Base-by-base conservation (phyloP, 2,329 filamentous ascomycete species). In the Aspergillus sp. region DNA sequence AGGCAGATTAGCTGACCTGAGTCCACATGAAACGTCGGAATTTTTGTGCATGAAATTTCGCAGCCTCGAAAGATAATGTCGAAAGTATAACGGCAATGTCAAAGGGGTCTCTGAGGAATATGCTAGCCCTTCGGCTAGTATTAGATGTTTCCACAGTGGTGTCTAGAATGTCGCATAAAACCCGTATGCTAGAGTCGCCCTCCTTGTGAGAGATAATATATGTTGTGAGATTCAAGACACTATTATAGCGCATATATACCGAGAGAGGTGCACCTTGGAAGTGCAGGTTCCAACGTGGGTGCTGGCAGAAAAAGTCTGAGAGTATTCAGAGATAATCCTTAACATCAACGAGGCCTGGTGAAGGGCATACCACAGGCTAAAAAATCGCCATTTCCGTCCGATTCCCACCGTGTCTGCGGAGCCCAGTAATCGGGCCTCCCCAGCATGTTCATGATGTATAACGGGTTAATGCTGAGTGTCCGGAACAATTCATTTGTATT, bases 11-110 rank as follows among this genome's bases (percentile, higher is more conserved):
- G 11, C 45, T 31, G 7, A 47, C 46, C 45, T 64, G 52, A 37
- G 54, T 39, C 59, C 59, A 63, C 59, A 63, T 61, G 23, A 57
- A 63, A n/a, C 63, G 57, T 19, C 56, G 60, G 31, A 62, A 62
- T 40, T 58, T 50, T 3, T 50, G 39, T 19, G 55, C 60, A 47
- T 64, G 59, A 11, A 55, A 54, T 45, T 62, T 61, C 9, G 57
- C 59, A 21, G 58, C 52, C 19, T 62, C 62, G 27, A 63, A 56
- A 3, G 59, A 60, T 2, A 63, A 46, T 6, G 56, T 59, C 5
- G 61, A 63, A 6, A 63, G 44, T 2, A 63, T 63, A 17, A 59
- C 52, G 31, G 58, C 56, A 40, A 63, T 56, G 21, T 63, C 61
- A 33, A 63, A 63, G 1, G 61, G 61, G 25, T 58, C 59, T 19